Evolutionary conservation across 2,329 filamentous ascomycete genomes (phyloP).

Genomic region (Exophiala lecanii-corni): DNA sequence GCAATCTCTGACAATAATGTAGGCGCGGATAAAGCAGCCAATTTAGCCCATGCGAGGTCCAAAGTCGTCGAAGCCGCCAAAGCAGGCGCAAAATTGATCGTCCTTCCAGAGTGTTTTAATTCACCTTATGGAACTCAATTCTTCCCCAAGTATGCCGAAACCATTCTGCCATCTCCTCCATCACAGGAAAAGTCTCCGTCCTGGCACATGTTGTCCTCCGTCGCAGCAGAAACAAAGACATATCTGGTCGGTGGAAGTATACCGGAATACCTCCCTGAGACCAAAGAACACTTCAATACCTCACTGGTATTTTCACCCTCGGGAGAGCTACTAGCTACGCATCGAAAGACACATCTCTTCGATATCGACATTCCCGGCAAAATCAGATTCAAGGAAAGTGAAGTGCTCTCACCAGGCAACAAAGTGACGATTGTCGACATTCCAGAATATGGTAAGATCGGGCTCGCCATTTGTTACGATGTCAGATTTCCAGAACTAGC

Average conservation of each 20-base stretch:
- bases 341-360: slow-evolving; percentile 93
- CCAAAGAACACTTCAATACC: slow-evolving; percentile 84
- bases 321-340: slow-evolving; percentile 76
- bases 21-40: slow-evolving; percentile 76
- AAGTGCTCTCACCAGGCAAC: slow-evolving; percentile 80
- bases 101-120: slow-evolving; percentile 98
- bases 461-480: slow-evolving; percentile 94
- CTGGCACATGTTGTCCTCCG: slow-evolving; percentile 74
- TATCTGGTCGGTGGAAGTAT: slow-evolving; percentile 92
- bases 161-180: slow-evolving; percentile 73
- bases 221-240: slow-evolving; percentile 71
- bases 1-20: slow-evolving; percentile 17
- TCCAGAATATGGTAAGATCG: slow-evolving; percentile 82
- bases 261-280: slow-evolving; percentile 66
- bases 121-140: slow-evolving; percentile 88
- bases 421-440: slow-evolving; percentile 80
- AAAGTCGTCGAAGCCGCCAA: slow-evolving; percentile 78
- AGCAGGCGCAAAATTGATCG: slow-evolving; percentile 75
- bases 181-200: slow-evolving; percentile 67
- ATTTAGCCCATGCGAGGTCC: slow-evolving; percentile 72
- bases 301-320: slow-evolving; percentile 73
- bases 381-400: slow-evolving; percentile 85
- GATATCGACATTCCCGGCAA: slow-evolving; percentile 96
- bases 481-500: slow-evolving; percentile 93
- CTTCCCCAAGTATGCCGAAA: slow-evolving; percentile 90